phyloP scores from a whole-genome alignment of 2,329 filamentous ascomycete species.

The Scopulariopsis brevicaulis region DNA sequence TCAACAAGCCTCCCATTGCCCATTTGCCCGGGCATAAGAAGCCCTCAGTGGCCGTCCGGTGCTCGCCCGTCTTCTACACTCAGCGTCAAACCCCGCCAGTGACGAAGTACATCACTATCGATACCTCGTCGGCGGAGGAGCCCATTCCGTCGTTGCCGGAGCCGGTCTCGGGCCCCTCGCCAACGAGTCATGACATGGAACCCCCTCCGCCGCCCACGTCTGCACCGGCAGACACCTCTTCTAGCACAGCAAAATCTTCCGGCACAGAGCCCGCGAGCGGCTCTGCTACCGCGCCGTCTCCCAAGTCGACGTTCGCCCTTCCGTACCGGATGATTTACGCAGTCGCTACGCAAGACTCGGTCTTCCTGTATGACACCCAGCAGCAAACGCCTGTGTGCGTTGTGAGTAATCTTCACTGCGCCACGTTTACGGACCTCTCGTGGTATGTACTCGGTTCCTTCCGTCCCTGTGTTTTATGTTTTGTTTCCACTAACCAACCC shows the following conservation, averaged over 20 bases:
- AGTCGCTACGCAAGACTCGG: constrained; percentile 91
- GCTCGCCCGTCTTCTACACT: constrained; percentile 82
- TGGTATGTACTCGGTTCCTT: constrained; percentile 51
- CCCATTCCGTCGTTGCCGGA: constrained; percentile 77
- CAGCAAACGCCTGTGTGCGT: constrained; percentile 88
- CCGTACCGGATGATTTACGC: constrained; percentile 94
- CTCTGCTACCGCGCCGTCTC: constrained; percentile 35
- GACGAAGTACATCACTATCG: constrained; percentile 86
- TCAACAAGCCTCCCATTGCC: constrained; percentile 92
- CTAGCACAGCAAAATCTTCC: constrained; percentile 40
- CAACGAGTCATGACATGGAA: constrained; percentile 60
- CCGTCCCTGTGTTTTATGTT: neutral
- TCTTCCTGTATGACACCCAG: constrained; percentile 92
- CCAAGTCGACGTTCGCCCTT: constrained; percentile 66
- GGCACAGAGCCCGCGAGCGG: constrained; percentile 22
- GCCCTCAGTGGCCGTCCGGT: constrained; percentile 89
- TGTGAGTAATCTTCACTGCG: constrained; percentile 94
- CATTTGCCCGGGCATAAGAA: constrained; percentile 97
- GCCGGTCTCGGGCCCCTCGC: constrained; percentile 54
- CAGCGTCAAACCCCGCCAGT: constrained; percentile 55
- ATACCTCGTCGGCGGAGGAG: constrained; percentile 81
- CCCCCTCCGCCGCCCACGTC: constrained; percentile 59
- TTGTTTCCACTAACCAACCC: constrained; percentile 8
- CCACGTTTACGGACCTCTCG: constrained; percentile 90
- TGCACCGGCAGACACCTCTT: constrained; percentile 31